A percentile compares a stretch with the other conserved stretches of the same genome.
Conservation (phyloP, 352 stramenopile species). For the Phytophthora sp. region DNA sequence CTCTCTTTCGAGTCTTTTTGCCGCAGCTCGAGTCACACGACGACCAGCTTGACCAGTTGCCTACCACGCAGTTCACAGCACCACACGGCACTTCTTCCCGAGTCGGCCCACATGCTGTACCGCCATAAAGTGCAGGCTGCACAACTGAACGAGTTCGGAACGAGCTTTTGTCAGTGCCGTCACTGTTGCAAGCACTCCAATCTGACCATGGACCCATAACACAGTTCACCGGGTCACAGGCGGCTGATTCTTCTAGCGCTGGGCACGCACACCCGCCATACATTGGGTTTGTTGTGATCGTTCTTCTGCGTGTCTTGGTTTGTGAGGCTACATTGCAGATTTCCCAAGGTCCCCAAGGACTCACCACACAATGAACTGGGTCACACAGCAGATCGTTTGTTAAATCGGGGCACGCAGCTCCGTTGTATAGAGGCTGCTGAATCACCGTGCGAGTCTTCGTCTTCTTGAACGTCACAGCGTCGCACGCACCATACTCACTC, state of each 20-base stretch:
- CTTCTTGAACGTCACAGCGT: slow-evolving; percentile 53
- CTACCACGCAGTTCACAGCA: slow-evolving; percentile 56
- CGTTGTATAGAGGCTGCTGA: slow-evolving; percentile 42
- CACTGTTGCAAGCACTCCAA: slow-evolving; percentile 38
- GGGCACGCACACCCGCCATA: slow-evolving; percentile 48
- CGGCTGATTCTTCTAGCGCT: slow-evolving; percentile 23
- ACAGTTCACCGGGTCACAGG: slow-evolving; percentile 59
- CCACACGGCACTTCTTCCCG: slow-evolving; percentile 48
- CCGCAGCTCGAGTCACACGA: slow-evolving; percentile 44
- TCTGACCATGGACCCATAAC: slow-evolving; percentile 37
- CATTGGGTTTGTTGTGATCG: slow-evolving; percentile 26
- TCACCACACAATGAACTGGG: slow-evolving; percentile 55
- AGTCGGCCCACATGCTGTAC: slow-evolving; percentile 29
- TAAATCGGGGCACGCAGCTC: slow-evolving; percentile 41
- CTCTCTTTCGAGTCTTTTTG: slow-evolving; percentile 44
- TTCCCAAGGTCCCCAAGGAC: slow-evolving; percentile 36
- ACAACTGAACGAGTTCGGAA: slow-evolving; percentile 37
- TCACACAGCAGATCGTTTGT: slow-evolving; percentile 60
- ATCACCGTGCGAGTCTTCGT: slow-evolving; percentile 46
- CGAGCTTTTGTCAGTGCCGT: slow-evolving; percentile 29
- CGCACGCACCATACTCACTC: slow-evolving; percentile 47
- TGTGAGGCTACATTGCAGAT: slow-evolving; percentile 35
- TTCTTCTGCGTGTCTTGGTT: slow-evolving; percentile 46
- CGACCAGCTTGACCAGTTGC: slow-evolving; percentile 49
- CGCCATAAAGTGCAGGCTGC: slow-evolving; percentile 42